A percentile compares a stretch with the other conserved stretches of the same genome.
Evolutionary conservation across 805 yeast genomes (phyloP).

Genomic region (Candida ulmi): DNA sequence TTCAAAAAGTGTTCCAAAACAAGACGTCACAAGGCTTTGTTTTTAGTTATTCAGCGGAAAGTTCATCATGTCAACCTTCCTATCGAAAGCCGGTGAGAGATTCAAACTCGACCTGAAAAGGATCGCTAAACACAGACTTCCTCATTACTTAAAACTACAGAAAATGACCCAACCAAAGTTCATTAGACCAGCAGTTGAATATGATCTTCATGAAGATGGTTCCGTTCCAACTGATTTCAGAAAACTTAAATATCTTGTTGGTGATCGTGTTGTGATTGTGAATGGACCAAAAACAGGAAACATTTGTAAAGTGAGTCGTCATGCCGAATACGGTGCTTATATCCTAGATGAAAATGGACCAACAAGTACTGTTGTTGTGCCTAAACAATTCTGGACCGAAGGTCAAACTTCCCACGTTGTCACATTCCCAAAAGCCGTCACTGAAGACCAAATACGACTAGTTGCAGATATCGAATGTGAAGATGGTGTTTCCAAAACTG

Average conservation of each 20-base stretch:
- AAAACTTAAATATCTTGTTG: conserved; percentile 60
- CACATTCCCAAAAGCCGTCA: conserved; percentile 60
- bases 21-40: too few relatives aligned
- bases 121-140: conserved; percentile 25
- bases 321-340: conserved; percentile 56
- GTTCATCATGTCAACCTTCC: conserved; percentile 2
- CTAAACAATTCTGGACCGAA: conserved; percentile 66
- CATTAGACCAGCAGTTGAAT: conserved; percentile 27
- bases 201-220: conserved; percentile 26
- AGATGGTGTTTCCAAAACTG: conserved; percentile 54
- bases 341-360: conserved; percentile 66
- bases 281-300: conserved; percentile 73
- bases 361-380: conserved; percentile 56
- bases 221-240: conserved; percentile 36
- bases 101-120: conserved; percentile 26
- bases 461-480: conserved; percentile 74
- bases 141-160: conserved; percentile 25
- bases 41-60: too few relatives aligned
- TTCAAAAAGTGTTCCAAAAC: background rate
- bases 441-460: conserved; percentile 56
- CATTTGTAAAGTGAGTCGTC: conserved; percentile 59
- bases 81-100: conserved; percentile 33
- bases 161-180: conserved; percentile 30
- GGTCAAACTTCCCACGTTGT: conserved; percentile 69
- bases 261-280: conserved; percentile 71